Evolutionary conservation across 345 rosid genomes (phyloP), one percentile per base, ranked within the genome.

Genomic region (Arabidopsis thaliana): DNA sequence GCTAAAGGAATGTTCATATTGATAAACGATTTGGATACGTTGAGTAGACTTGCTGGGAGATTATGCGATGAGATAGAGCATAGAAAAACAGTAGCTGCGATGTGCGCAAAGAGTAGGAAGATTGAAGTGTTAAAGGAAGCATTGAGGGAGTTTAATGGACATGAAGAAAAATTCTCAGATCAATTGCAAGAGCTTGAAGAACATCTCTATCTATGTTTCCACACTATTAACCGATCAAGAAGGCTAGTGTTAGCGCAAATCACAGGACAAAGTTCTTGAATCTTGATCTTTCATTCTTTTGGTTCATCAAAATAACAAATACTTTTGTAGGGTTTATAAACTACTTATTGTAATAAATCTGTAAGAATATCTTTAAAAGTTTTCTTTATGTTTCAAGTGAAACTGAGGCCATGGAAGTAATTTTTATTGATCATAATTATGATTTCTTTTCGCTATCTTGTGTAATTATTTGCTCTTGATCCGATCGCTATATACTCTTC

Each of bases 101-200:
- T 81, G 87, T 89, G 86, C 59, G 69, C 78, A 38, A 86, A 84
- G 81, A 85, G 65, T 80, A 65, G 79, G 69, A 87, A 84, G 59
- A 44, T 67, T 4, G 89, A 92, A 57, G 82, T 85, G 30, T 48
- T 88, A 59, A 88, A 78, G 71, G 90, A 87, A 76, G 92, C 87
- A 10, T 80, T 87, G 71, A 87, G 67, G 40, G 97, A 84, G 65
- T 75, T 90, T n/a, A 30, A 65, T 4, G 52, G 67, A 49, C 85
- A 86, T 6, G 82, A 87, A 30, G 49, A 81, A 6, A 45, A 84
- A 37, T 90, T 90, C 73, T 64, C 81, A 71, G 93, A 90, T 73
- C 90, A 85, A 74, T 53, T 95, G 7, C 85, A 85, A 66, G 99
- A 95, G 81, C 93, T 92, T 33, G 97, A 95, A 61, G 82, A 82